Evolutionary conservation across 2,329 filamentous ascomycete species (phyloP).

Genomic region (Aspergillus clavatus): DNA sequence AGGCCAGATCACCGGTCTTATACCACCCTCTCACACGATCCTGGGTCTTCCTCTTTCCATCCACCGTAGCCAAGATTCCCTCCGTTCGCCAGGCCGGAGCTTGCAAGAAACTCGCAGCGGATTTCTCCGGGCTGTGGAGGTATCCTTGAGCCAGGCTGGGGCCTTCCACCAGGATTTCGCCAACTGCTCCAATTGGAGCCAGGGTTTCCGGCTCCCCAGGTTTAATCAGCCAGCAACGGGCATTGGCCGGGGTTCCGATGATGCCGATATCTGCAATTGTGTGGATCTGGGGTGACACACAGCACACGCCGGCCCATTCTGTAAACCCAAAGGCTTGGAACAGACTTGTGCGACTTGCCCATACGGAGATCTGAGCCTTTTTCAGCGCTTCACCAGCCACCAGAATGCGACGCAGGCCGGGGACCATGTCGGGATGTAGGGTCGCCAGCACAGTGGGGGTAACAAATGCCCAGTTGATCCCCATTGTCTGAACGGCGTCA

Average conservation of each 20-base stretch:
- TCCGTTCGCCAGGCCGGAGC: constrained; percentile 17
- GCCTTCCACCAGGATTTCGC: constrained; percentile 42
- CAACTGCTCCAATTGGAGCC: constrained; percentile 21
- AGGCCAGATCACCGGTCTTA: constrained; percentile 35
- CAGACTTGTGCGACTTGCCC: not conserved
- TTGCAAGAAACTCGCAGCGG: constrained; percentile 21
- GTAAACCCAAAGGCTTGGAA: constrained; percentile 1
- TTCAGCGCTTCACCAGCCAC: constrained; percentile 9
- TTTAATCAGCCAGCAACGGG: constrained; percentile 23
- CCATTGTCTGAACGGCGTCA: constrained; percentile 20
- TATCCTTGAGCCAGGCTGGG: constrained; percentile 40
- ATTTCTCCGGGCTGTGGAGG: constrained; percentile 24
- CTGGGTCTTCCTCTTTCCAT: not conserved
- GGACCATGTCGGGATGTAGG: constrained; percentile 13
- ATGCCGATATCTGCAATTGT: constrained; percentile 2
- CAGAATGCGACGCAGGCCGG: constrained; percentile 5
- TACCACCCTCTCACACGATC: too few relatives aligned
- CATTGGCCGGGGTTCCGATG: constrained; percentile 16
- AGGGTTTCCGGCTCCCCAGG: constrained; percentile 15
- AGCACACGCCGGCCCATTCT: not conserved
- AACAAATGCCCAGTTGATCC: constrained; percentile 32
- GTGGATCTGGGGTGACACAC: constrained; percentile 1
- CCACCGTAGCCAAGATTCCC: not conserved
- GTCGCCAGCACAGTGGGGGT: constrained; percentile 32
- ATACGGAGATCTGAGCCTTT: not conserved